Conservation (phyloP, 225 moss, liverwort and hornwort species). For the Polytrichum commune region DNA sequence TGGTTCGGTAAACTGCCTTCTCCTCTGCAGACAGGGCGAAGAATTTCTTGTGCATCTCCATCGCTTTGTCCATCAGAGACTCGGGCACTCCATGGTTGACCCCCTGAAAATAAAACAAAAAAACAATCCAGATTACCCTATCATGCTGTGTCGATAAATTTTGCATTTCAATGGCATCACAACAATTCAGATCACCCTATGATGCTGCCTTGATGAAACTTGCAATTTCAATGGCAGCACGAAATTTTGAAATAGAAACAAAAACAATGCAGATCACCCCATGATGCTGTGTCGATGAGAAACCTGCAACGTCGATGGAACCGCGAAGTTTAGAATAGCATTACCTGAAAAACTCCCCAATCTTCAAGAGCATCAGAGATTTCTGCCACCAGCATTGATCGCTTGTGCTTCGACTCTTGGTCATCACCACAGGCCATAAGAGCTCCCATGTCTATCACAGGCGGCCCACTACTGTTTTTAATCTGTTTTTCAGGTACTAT, state of each 20-base stretch:
- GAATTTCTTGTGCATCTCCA: not conserved
- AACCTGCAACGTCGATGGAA: too few relatives aligned
- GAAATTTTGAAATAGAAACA: not conserved
- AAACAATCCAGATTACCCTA: too few relatives aligned
- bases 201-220: too few relatives aligned
- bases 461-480: not conserved
- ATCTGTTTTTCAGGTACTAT: not conserved
- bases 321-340: too few relatives aligned
- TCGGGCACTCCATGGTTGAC: not conserved
- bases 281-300: too few relatives aligned
- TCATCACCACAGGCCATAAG: not conserved
- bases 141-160: too few relatives aligned
- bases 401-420: not conserved
- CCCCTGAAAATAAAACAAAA: not conserved
- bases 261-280: too few relatives aligned
- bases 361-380: constrained; percentile 1
- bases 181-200: too few relatives aligned
- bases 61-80: not conserved
- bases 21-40: not conserved
- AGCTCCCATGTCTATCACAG: constrained; percentile 4
- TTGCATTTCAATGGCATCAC: too few relatives aligned
- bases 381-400: not conserved
- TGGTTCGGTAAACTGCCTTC: constrained; percentile 7
- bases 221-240: not conserved
- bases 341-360: constrained; percentile 4